These are phyloP conservation scores for Quercus cerris DNA, from an alignment of 306 rosid species.

Conservation along the genomic window DNA sequence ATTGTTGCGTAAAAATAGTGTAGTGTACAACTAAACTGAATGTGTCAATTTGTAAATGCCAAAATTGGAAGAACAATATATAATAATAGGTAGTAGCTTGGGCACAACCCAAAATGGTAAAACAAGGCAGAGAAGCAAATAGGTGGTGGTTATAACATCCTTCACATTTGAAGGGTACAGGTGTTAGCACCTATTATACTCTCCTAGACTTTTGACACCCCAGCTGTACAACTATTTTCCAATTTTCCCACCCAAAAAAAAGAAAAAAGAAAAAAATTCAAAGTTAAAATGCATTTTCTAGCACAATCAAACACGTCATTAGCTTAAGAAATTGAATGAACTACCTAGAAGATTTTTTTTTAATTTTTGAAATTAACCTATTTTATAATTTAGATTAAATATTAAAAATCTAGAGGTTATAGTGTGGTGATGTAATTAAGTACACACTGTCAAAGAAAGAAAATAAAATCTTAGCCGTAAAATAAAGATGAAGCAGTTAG, in stretches of 20 bases:
- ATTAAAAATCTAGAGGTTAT: no score
- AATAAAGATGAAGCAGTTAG: no score
- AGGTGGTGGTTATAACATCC: conserved; percentile 22
- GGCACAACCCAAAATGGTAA: not conserved
- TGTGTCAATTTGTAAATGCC: not conserved
- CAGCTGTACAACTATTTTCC: conserved; percentile 6
- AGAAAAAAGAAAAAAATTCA: not conserved
- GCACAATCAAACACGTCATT: no score
- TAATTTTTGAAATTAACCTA: no score
- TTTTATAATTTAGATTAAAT: no score
- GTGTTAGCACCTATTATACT: conserved; percentile 20
- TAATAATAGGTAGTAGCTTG: not conserved
- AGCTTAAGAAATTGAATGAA: not conserved
- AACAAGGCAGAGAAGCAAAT: not conserved
- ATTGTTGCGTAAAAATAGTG: not conserved
- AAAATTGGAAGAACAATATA: not conserved
- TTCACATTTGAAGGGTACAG: conserved; percentile 28
- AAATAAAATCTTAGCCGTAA: not conserved
- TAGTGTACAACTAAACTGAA: not conserved
- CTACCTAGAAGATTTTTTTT: no score
- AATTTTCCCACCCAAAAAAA: not conserved
- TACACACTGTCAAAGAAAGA: no score
- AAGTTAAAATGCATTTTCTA: not conserved
- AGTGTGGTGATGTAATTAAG: no score
- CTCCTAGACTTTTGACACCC: not conserved